phyloP scores from a whole-genome alignment of 2,329 filamentous ascomycete species.

The Cytospora piceicola region DNA sequence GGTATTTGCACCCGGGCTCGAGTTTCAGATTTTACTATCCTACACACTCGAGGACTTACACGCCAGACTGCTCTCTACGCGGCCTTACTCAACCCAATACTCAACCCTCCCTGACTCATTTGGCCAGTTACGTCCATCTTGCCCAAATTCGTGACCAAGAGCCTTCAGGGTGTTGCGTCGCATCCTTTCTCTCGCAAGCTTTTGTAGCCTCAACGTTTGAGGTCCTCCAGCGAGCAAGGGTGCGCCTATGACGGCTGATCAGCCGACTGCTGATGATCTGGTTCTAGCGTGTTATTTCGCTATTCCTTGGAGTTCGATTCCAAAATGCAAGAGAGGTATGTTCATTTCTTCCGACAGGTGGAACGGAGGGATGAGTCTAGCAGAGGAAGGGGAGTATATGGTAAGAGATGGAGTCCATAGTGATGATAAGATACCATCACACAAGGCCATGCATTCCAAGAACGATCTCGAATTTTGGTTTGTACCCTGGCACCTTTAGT shows the following conservation, averaged over 20 bases:
- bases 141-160: background rate
- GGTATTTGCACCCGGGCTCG: background rate
- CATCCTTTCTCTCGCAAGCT: background rate
- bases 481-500: background rate
- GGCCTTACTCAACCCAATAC: background rate
- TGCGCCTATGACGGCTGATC: slow-evolving; percentile 1
- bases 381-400: background rate
- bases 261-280: background rate
- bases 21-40: background rate
- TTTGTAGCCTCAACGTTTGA: background rate
- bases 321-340: background rate
- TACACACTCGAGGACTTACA: background rate
- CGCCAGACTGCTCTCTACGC: too few relatives aligned
- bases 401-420: background rate
- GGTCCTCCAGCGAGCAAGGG: background rate
- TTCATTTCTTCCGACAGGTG: background rate
- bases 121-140: background rate
- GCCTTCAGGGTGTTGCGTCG: background rate
- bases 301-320: background rate
- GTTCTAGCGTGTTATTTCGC: background rate
- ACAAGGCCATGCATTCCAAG: background rate
- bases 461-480: background rate
- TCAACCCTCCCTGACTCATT: slow-evolving; percentile 1
- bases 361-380: background rate
- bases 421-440: background rate